A percentile compares a stretch with the other conserved stretches of the same genome.
Conservation (phyloP, 1,284 basidiomycete species). For the Apiotrichum sp. region DNA sequence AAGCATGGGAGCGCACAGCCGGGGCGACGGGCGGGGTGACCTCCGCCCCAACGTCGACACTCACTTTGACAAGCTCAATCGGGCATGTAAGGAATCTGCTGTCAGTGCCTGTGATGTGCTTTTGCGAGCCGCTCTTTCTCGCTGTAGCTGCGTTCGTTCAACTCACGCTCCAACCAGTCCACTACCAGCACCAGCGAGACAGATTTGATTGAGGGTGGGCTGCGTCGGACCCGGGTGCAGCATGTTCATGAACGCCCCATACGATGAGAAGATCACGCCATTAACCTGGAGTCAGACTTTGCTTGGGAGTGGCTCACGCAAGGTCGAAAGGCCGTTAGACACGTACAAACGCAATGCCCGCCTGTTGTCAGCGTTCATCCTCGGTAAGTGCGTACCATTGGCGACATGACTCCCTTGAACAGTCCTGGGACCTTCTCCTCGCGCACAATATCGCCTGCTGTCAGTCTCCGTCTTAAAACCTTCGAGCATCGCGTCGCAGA, state of each 20-base stretch:
- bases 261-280: slow-evolving; percentile 46
- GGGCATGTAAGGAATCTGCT: slow-evolving; percentile 68
- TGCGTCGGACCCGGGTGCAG: slow-evolving; percentile 22
- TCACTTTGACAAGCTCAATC: slow-evolving; percentile 67
- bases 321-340: too few species aligned
- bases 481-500: too few species aligned
- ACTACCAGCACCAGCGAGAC: slow-evolving; percentile 67
- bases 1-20: too few species aligned
- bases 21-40: too few species aligned
- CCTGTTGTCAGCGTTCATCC: slow-evolving; percentile 22
- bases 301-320: not conserved
- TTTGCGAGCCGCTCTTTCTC: too few species aligned
- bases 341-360: slow-evolving; percentile 43
- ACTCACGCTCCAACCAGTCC: slow-evolving; percentile 70
- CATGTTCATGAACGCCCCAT: slow-evolving; percentile 42
- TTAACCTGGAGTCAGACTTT: slow-evolving; percentile 34
- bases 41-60: not conserved
- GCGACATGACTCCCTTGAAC: slow-evolving; percentile 47
- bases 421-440: slow-evolving; percentile 39
- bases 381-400: slow-evolving; percentile 36
- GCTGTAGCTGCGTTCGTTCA: too few species aligned
- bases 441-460: slow-evolving; percentile 25
- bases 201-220: slow-evolving; percentile 54
- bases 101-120: not conserved
- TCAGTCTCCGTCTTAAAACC: not conserved